Conservation (phyloP, 176 grass and related monocot species). For the Carex kokanica region DNA sequence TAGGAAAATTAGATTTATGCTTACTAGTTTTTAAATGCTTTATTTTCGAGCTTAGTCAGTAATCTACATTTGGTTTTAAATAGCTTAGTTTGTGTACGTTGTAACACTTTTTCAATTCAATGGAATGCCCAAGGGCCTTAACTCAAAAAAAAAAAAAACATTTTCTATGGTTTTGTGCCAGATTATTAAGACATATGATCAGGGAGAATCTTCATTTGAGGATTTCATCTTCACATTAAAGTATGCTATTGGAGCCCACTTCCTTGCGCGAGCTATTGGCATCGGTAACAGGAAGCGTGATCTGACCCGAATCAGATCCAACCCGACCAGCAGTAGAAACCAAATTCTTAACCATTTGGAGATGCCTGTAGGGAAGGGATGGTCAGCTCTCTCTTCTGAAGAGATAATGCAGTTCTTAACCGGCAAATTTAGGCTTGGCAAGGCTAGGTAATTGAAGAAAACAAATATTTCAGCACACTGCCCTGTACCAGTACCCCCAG, state of each 20-base stretch:
- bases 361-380: slow-evolving; percentile 82
- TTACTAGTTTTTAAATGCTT: no score
- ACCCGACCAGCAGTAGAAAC: slow-evolving; percentile 60
- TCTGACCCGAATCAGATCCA: slow-evolving; percentile 70
- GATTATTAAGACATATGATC: slow-evolving; percentile 66
- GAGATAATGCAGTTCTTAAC: slow-evolving; percentile 64
- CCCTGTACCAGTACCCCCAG: not conserved
- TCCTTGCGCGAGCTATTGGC: slow-evolving; percentile 58
- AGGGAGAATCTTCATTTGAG: slow-evolving; percentile 62
- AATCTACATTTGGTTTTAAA: no score
- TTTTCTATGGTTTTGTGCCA: slow-evolving; percentile 35
- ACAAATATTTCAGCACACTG: not conserved
- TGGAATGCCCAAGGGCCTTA: no score
- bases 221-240: slow-evolving; percentile 74
- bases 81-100: no score
- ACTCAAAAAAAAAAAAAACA: not conserved
- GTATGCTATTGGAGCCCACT: slow-evolving; percentile 47
- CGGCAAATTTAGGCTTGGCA: slow-evolving; percentile 82
- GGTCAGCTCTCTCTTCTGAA: slow-evolving; percentile 59
- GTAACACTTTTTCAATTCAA: no score
- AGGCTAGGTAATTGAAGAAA: slow-evolving; percentile 38
- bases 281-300: slow-evolving; percentile 71
- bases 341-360: slow-evolving; percentile 33
- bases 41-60: no score
- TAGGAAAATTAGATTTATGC: no score